These are phyloP conservation scores for Neoscytalidium dimidiatum DNA, from an alignment of 2,329 filamentous ascomycete genomes.

Conservation along the genomic window DNA sequence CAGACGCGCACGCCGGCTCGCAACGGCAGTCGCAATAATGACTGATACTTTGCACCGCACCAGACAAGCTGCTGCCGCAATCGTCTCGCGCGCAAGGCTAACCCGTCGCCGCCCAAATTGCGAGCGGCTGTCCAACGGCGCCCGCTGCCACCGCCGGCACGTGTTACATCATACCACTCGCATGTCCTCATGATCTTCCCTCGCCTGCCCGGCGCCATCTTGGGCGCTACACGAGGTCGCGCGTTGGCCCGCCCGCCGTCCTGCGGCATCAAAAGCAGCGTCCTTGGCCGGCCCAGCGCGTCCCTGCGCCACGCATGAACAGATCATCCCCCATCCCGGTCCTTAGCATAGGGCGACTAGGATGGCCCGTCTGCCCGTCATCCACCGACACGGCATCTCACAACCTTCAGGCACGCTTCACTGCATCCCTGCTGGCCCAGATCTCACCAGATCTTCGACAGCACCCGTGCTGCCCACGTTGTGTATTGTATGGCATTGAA, in stretches of 20 bases:
- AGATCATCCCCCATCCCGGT: neutral
- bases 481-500: conserved; percentile 14
- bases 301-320: conserved; percentile 11
- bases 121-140: conserved; percentile 7
- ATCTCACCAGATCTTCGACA: neutral
- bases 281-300: neutral
- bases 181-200: conserved; percentile 14
- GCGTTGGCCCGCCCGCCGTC: conserved; percentile 6
- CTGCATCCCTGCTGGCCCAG: neutral
- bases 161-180: conserved; percentile 19
- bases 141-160: neutral
- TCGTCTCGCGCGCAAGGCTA: neutral
- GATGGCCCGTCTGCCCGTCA: conserved; percentile 4
- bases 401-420: neutral
- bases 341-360: conserved; percentile 5
- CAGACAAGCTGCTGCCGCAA: neutral
- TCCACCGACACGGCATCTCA: neutral
- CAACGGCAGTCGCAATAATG: conserved; percentile 4
- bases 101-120: conserved; percentile 4
- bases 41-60: neutral
- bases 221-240: neutral
- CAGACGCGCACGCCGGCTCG: conserved; percentile 12
- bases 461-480: neutral
- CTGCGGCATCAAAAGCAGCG: neutral
- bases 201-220: conserved; percentile 1